Percentiles rank a stretch among this genome's conserved stretches.
These are phyloP conservation scores for Aspergillus awamori DNA, from an alignment of 2,329 filamentous ascomycete species.

Conservation along the genomic window DNA sequence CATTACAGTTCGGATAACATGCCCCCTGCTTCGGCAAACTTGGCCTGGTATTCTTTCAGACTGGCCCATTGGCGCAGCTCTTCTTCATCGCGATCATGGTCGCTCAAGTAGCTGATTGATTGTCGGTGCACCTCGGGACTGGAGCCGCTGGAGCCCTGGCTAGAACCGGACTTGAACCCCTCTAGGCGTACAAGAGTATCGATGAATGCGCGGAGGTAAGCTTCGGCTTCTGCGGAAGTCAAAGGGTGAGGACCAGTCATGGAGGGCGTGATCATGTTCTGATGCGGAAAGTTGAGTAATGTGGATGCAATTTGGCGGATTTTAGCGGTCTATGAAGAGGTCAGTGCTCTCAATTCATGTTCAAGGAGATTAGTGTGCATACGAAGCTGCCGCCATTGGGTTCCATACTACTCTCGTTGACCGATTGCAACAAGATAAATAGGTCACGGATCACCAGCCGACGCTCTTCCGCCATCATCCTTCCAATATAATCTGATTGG, in stretches of 20 bases:
- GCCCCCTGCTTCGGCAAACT: slow-evolving; percentile 68
- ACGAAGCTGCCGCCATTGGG: slow-evolving; percentile 67
- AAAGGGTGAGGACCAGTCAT: slow-evolving; percentile 33
- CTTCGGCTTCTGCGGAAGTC: slow-evolving; percentile 61
- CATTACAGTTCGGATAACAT: slow-evolving; percentile 34
- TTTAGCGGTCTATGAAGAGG: slow-evolving; percentile 66
- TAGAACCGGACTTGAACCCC: slow-evolving; percentile 50
- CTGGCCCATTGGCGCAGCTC: slow-evolving; percentile 79
- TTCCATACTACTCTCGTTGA: slow-evolving; percentile 85
- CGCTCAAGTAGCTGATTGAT: slow-evolving; percentile 41
- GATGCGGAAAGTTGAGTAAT: slow-evolving; percentile 65
- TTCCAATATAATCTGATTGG: slow-evolving; percentile 55
- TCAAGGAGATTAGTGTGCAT: slow-evolving; percentile 38
- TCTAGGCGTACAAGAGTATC: slow-evolving; percentile 76
- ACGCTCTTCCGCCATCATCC: slow-evolving; percentile 72
- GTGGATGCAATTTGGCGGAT: slow-evolving; percentile 83
- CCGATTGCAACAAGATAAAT: slow-evolving; percentile 71
- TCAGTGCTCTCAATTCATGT: not conserved
- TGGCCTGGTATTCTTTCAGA: slow-evolving; percentile 74
- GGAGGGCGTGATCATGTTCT: slow-evolving; percentile 20
- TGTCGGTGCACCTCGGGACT: slow-evolving; percentile 34
- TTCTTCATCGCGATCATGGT: slow-evolving; percentile 69
- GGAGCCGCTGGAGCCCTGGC: slow-evolving; percentile 24
- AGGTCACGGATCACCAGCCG: slow-evolving; percentile 81
- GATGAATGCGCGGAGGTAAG: slow-evolving; percentile 71